These are phyloP conservation scores for Vanrija sp. DNA, from an alignment of 1,284 basidiomycete genomes.

Conservation along the genomic window DNA sequence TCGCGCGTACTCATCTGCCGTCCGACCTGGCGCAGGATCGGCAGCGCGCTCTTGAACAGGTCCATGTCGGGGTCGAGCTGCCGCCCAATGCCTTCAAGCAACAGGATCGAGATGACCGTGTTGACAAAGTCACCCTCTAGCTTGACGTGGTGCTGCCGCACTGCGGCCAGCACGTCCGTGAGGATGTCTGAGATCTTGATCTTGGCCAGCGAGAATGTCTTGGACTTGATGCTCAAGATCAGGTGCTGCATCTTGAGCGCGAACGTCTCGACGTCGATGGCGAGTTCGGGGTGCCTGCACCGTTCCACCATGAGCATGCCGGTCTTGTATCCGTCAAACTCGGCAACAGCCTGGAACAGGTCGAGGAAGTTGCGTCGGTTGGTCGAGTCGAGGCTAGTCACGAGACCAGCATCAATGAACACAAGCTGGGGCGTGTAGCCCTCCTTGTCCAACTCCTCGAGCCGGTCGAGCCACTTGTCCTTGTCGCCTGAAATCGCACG, in stretches of 20 bases:
- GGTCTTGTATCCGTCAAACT: constrained; percentile 92
- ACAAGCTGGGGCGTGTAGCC: constrained; percentile 93
- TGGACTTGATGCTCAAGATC: constrained; percentile 86
- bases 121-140: constrained; percentile 99
- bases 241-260: constrained; percentile 96
- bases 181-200: constrained; percentile 95
- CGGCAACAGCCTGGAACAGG: constrained; percentile 89
- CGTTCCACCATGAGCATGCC: constrained; percentile 96
- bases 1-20: constrained; percentile 79
- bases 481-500: constrained; percentile 58
- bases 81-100: constrained; percentile 93
- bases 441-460: constrained; percentile 60
- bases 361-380: constrained; percentile 94
- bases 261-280: constrained; percentile 87
- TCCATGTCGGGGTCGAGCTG: constrained; percentile 90
- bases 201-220: constrained; percentile 91
- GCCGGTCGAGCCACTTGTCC: constrained; percentile 66
- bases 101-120: constrained; percentile 87
- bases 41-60: constrained; percentile 85
- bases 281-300: constrained; percentile 86
- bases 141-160: constrained; percentile 91
- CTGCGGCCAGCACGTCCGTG: constrained; percentile 79
- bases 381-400: constrained; percentile 73
- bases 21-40: constrained; percentile 82
- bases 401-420: constrained; percentile 92